phyloP scores from a whole-genome alignment of 2,329 filamentous ascomycete genomes.

The Colletotrichum sp. region DNA sequence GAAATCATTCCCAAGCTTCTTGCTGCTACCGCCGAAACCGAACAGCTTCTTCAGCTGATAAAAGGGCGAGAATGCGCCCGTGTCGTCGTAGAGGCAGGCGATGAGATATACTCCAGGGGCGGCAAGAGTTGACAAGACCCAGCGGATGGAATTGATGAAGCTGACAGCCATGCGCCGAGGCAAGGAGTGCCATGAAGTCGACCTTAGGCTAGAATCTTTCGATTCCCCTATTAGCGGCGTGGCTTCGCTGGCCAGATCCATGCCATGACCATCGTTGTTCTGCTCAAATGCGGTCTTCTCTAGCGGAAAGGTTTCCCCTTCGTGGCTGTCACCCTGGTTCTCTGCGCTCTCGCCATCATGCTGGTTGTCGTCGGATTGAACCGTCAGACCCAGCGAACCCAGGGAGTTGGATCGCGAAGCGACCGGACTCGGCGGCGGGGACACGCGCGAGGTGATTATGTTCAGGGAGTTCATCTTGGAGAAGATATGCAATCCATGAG shows the following conservation, averaged over 20 bases:
- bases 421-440: conserved; percentile 60
- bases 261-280: conserved; percentile 19
- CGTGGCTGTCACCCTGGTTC: conserved; percentile 29
- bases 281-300: conserved; percentile 13
- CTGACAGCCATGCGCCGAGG: conserved; percentile 74
- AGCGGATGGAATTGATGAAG: conserved; percentile 77
- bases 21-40: conserved; percentile 44
- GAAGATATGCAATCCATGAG: conserved; percentile 60
- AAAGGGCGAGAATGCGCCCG: conserved; percentile 80
- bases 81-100: conserved; percentile 81
- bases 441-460: conserved; percentile 86
- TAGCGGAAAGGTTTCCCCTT: conserved; percentile 31
- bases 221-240: conserved; percentile 64
- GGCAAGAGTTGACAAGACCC: conserved; percentile 78
- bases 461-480: conserved; percentile 95
- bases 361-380: conserved; percentile 48
- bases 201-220: conserved; percentile 31
- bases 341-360: conserved; percentile 30
- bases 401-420: conserved; percentile 68
- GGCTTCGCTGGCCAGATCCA: conserved; percentile 60
- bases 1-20: conserved; percentile 54
- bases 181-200: conserved; percentile 58
- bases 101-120: conserved; percentile 84
- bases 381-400: conserved; percentile 54
- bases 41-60: conserved; percentile 73